A percentile compares a stretch with the other conserved stretches of the same genome.
Conservation (phyloP, 768 basidiomycete genomes). For the Tulasnella sp. region DNA sequence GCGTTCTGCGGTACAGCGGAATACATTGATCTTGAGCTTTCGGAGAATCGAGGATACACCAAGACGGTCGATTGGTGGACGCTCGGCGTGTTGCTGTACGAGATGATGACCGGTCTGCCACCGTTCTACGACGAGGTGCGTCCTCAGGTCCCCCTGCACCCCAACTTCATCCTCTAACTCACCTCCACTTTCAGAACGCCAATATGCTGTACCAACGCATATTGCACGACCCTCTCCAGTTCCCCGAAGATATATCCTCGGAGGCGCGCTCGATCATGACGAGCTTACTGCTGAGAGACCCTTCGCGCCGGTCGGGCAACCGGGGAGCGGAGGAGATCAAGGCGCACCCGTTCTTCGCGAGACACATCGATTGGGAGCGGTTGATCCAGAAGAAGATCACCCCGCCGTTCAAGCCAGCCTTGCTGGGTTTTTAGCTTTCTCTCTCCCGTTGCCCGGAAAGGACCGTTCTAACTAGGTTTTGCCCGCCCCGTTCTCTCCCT, state of each 20-base stretch:
- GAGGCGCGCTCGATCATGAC: constrained; percentile 91
- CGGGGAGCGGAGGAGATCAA: constrained; percentile 96
- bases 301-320: constrained; percentile 82
- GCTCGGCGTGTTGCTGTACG: constrained; percentile 95
- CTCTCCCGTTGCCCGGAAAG: neutral
- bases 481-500: neutral
- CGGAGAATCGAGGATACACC: constrained; percentile 93
- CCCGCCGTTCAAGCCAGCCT: constrained; percentile 96
- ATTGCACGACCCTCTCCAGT: constrained; percentile 87
- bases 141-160: constrained; percentile 42
- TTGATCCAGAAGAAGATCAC: constrained; percentile 93
- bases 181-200: constrained; percentile 60
- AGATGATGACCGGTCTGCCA: constrained; percentile 95
- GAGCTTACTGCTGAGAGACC: constrained; percentile 87
- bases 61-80: constrained; percentile 99
- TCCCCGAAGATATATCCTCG: constrained; percentile 82
- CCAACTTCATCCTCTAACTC: neutral
- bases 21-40: constrained; percentile 99
- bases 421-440: constrained; percentile 57
- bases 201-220: constrained; percentile 98
- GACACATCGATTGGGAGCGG: constrained; percentile 88
- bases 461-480: neutral
- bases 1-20: constrained; percentile 99
- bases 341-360: constrained; percentile 91
- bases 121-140: constrained; percentile 91